Evolutionary conservation across 257 asterid species (phyloP), one percentile per base, ranked within the genome.

Genomic region (Solanum lycopersicoides): DNA sequence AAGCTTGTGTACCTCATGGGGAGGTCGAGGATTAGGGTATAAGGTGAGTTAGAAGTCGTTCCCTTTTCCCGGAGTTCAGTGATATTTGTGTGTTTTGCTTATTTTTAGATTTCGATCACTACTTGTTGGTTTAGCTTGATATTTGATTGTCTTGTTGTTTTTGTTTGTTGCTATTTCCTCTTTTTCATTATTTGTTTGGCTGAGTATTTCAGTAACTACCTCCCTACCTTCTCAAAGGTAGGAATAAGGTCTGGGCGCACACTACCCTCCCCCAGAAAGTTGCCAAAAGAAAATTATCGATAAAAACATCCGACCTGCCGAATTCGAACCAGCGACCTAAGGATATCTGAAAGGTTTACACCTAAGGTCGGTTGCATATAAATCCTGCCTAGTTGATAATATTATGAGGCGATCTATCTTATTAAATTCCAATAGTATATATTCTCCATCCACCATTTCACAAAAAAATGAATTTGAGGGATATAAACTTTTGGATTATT

Each of bases 251-350:
- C 1, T 69, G 12, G 12, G 21, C 11, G 16, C 75, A 69, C 75
- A 30, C 23, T 69, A 69, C 41, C 75, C 41, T 30, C 39, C 75
- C 12, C 12, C 44, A 80, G 0, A 53, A 80, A 80, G 68, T 28
- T 80, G 28, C 85, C 60, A 47, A 80, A 30, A 80, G 16, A 47
- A 45, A 16, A 80, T 47, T 1, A 9, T 45, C 18, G 18, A 21
- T 28, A 79, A 76, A 12, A 45, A 80, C 15, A 30, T 42, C 82
- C 7, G 90, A 89, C 90, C 93, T 91, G 86, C 93, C 93, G 93
- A 91, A 91, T 89, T 89, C 90, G 89, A 91, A 89, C 91, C 93
- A 91, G 90, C 87, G 93, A 91, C 93, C 91, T 91, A 83, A 83
- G 63, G 74, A 83, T 83, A 65, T 35, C 86, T 9, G 59, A 56